These are phyloP conservation scores for Apiospora saccharicola DNA, from an alignment of 2,329 filamentous ascomycete species.

Conservation along the genomic window DNA sequence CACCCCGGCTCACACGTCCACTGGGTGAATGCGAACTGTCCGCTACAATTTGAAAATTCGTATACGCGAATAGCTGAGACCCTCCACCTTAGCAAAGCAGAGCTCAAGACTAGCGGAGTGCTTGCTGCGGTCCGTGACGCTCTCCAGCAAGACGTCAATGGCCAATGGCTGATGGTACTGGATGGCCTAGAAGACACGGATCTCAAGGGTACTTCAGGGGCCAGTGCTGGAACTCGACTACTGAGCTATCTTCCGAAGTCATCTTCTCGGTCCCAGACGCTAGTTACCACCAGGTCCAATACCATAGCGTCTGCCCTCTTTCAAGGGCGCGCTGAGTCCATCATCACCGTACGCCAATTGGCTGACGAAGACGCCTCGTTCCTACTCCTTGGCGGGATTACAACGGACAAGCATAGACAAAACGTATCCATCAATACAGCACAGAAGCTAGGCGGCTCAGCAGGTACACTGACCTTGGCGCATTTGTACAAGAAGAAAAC, in stretches of 20 bases:
- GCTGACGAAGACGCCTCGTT: not conserved
- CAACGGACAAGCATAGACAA: not conserved
- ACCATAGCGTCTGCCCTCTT: not conserved
- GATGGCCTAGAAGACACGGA: slow-evolving; percentile 20
- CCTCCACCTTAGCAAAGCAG: slow-evolving; percentile 11
- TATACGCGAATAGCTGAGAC: slow-evolving; percentile 3
- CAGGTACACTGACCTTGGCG: not conserved
- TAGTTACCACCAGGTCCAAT: not conserved
- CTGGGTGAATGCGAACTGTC: slow-evolving; percentile 9
- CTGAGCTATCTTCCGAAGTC: not conserved
- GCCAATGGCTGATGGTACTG: slow-evolving; percentile 20
- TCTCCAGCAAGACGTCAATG: slow-evolving; percentile 9
- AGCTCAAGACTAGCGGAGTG: not conserved
- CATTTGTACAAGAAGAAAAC: not conserved
- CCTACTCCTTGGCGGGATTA: not conserved
- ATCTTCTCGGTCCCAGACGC: not conserved
- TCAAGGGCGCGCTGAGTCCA: not conserved
- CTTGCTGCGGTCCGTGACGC: not conserved
- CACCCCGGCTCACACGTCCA: slow-evolving; percentile 1
- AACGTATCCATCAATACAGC: not conserved
- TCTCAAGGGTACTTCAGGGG: not conserved
- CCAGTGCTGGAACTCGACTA: not conserved
- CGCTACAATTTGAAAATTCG: not conserved
- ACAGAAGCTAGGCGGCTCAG: not conserved
- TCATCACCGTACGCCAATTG: not conserved